Percentiles rank a stretch among this genome's conserved stretches.
These are phyloP conservation scores for Zygoascus bituminiphila DNA, from an alignment of 805 yeast genomes.

Conservation along the genomic window DNA sequence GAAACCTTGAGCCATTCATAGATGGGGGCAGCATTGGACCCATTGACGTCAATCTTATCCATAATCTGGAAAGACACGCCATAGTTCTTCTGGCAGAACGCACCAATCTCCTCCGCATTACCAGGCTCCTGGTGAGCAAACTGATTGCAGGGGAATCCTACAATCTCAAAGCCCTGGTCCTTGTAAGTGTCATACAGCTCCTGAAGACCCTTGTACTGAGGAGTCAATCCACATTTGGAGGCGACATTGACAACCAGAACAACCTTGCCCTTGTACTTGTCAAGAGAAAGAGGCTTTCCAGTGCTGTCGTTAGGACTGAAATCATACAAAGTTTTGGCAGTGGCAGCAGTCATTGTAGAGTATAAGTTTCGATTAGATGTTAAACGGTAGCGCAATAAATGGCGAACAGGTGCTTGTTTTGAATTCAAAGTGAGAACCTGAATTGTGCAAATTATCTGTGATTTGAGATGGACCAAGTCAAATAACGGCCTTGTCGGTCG, in stretches of 20 bases:
- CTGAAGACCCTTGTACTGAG: conserved; percentile 70
- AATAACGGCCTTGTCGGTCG: too few relatives aligned
- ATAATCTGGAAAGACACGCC: conserved; percentile 89
- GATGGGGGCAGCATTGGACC: conserved; percentile 70
- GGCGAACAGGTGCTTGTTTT: too few relatives aligned
- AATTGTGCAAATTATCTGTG: too few relatives aligned
- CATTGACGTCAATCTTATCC: conserved; percentile 85
- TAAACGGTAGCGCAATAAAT: too few relatives aligned
- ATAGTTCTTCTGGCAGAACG: conserved; percentile 69
- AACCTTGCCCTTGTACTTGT: conserved; percentile 64
- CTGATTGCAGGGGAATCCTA: conserved; percentile 91
- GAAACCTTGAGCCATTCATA: conserved; percentile 64
- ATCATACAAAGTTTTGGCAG: conserved; percentile 47
- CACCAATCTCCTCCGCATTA: conserved; percentile 55
- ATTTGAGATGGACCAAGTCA: too few relatives aligned
- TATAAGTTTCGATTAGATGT: too few relatives aligned
- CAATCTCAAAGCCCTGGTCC: conserved; percentile 52
- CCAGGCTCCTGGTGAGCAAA: conserved; percentile 78
- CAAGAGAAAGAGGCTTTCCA: conserved; percentile 52
- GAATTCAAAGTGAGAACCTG: too few relatives aligned
- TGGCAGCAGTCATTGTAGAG: conserved; percentile 17
- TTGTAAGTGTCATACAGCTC: conserved; percentile 55
- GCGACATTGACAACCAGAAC: conserved; percentile 84
- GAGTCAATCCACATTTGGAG: conserved; percentile 71
- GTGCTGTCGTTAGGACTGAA: conserved; percentile 55